Conservation (phyloP, 441 rosid genomes). For the Adansonia madagascariensis region DNA sequence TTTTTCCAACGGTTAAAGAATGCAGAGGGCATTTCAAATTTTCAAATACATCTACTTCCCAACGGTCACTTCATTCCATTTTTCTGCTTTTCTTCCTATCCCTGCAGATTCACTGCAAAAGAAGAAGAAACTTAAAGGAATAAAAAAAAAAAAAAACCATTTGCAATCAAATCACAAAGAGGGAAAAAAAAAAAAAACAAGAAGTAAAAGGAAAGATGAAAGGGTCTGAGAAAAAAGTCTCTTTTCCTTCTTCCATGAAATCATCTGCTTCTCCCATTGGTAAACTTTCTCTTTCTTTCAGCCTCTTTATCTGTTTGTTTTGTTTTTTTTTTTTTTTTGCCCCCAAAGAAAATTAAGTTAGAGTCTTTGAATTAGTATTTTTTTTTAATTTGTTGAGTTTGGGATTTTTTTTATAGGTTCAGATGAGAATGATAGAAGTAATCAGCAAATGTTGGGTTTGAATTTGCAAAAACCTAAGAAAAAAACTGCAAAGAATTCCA, state of each 20-base stretch:
- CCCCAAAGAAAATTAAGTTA: neutral
- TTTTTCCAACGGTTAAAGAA: neutral
- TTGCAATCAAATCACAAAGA: neutral
- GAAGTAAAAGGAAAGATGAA: constrained; percentile 34
- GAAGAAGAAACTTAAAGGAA: too few species aligned
- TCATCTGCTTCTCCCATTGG: constrained; percentile 30
- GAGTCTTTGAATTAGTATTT: neutral
- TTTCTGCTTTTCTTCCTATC: neutral
- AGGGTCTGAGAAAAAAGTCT: constrained; percentile 23
- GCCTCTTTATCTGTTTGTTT: constrained; percentile 13
- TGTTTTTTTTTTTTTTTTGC: neutral
- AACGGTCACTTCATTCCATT: constrained; percentile 30
- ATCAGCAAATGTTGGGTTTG: constrained; percentile 23
- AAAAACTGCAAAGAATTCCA: constrained; percentile 31
- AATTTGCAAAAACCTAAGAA: constrained; percentile 26
- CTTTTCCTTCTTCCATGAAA: constrained; percentile 25
- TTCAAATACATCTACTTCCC: neutral
- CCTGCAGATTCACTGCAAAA: neutral
- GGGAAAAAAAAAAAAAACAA: too few species aligned
- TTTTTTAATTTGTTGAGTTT: neutral
- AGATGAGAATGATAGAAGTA: constrained; percentile 40
- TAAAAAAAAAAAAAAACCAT: neutral
- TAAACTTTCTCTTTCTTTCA: constrained; percentile 21
- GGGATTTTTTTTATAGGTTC: constrained; percentile 18
- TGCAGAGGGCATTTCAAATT: neutral